Conservation (phyloP, 345 rosid species). For the Eucalyptus cloeziana region DNA sequence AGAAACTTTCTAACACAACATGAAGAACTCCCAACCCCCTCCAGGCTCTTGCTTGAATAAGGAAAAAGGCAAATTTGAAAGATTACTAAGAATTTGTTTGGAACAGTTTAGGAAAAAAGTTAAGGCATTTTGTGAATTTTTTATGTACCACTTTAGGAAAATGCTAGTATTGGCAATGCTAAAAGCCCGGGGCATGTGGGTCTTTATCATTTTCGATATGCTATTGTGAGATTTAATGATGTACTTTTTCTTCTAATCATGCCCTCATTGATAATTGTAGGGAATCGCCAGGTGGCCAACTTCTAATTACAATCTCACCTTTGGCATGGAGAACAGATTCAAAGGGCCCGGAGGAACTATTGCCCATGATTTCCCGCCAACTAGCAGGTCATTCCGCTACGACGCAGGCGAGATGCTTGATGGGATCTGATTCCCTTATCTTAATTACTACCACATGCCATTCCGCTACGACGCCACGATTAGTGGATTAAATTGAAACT, state of each 20-base stretch:
- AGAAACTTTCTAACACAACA: background rate
- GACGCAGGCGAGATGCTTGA: constrained; percentile 8
- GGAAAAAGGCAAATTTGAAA: background rate
- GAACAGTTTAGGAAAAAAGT: background rate
- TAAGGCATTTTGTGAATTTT: background rate
- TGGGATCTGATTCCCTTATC: no score
- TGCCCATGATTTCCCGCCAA: constrained; percentile 14
- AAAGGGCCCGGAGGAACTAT: constrained; percentile 1
- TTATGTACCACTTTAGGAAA: background rate
- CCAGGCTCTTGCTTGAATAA: background rate
- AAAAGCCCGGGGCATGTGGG: no score
- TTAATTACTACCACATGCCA: no score
- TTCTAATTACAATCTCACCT: constrained; percentile 5
- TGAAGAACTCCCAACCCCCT: background rate
- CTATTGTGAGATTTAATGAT: background rate
- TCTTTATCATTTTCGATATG: no score
- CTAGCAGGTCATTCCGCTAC: background rate
- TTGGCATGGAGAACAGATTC: constrained; percentile 4
- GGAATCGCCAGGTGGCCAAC: constrained; percentile 12
- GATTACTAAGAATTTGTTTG: background rate
- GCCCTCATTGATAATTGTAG: background rate
- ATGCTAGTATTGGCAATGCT: background rate
- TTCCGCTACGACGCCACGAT: no score
- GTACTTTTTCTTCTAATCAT: background rate
- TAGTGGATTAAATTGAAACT: background rate